phyloP scores from a whole-genome alignment of 2,329 filamentous ascomycete species.

The Monosporascus sp. region DNA sequence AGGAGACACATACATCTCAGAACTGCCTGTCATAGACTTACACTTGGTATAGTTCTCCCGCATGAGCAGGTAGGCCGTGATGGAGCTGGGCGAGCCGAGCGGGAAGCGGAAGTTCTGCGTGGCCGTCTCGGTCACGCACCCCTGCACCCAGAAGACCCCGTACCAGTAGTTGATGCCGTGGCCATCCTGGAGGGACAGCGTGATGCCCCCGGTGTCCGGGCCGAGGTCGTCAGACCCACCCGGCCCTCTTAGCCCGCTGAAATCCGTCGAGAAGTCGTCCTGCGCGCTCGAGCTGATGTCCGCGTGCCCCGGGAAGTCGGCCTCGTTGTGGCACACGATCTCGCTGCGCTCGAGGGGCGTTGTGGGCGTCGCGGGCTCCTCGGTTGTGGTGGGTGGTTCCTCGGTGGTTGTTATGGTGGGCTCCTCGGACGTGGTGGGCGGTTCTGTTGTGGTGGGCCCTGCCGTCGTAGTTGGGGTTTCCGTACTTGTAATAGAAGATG shows the following conservation, averaged over 20 bases:
- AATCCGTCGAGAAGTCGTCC: constrained; percentile 2
- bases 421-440: too few relatives aligned
- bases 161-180: constrained; percentile 15
- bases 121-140: constrained; percentile 12
- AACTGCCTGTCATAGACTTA: too few relatives aligned
- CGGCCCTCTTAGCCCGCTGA: constrained; percentile 3
- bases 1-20: too few relatives aligned
- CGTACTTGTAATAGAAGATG: too few relatives aligned
- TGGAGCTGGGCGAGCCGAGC: constrained; percentile 6
- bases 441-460: too few relatives aligned
- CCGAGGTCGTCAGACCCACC: not conserved
- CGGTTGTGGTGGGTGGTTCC: too few relatives aligned
- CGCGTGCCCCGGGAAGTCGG: constrained; percentile 13
- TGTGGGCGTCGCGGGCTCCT: not conserved
- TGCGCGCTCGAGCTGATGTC: constrained; percentile 6
- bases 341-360: constrained; percentile 5
- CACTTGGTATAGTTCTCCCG: constrained; percentile 18
- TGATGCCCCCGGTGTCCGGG: not conserved
- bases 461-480: too few relatives aligned
- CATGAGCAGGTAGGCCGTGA: constrained; percentile 15
- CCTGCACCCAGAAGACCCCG: constrained; percentile 8
- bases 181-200: constrained; percentile 2
- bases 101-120: constrained; percentile 14
- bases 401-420: too few relatives aligned
- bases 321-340: constrained; percentile 10